A percentile compares a stretch with the other conserved stretches of the same genome.
These are phyloP conservation scores for Marchantia paleacea DNA, from an alignment of 225 moss, liverwort and hornwort genomes.

Conservation along the genomic window DNA sequence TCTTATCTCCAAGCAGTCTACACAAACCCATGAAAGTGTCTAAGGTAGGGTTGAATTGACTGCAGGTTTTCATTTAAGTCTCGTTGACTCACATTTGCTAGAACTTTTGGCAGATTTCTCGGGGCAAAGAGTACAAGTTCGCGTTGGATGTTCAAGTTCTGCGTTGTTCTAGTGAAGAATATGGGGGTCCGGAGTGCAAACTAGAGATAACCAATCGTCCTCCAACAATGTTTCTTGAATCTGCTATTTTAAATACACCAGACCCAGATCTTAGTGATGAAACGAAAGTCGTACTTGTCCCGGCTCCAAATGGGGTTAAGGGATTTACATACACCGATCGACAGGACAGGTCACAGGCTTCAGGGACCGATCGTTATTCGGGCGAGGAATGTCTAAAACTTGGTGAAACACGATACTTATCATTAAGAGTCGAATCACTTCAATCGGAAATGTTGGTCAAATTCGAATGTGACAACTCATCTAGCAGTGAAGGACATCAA, in stretches of 20 bases:
- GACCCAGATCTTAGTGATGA: background rate
- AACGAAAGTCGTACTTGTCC: background rate
- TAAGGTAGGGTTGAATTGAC: background rate
- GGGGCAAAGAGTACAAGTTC: slow-evolving; percentile 31
- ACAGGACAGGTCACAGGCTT: background rate
- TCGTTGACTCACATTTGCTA: background rate
- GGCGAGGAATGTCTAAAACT: slow-evolving; percentile 29
- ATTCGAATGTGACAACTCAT: slow-evolving; percentile 26
- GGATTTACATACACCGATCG: background rate
- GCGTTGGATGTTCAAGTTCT: slow-evolving; percentile 37
- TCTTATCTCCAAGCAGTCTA: background rate
- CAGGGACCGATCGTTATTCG: slow-evolving; percentile 17
- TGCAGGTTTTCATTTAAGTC: background rate
- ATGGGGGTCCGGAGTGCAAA: slow-evolving; percentile 36
- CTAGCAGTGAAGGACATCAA: slow-evolving; percentile 10
- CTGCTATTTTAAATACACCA: background rate
- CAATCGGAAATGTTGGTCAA: slow-evolving; percentile 32
- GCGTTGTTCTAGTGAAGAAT: slow-evolving; percentile 34
- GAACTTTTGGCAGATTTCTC: slow-evolving; percentile 34
- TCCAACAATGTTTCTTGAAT: background rate
- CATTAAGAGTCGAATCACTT: slow-evolving; percentile 27
- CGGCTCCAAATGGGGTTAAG: background rate
- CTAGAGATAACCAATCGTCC: slow-evolving; percentile 24
- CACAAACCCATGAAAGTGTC: background rate
- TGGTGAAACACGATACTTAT: slow-evolving; percentile 22